Evolutionary conservation across 2,329 filamentous ascomycete species (phyloP).

Genomic region (Alternaria tenuissima): DNA sequence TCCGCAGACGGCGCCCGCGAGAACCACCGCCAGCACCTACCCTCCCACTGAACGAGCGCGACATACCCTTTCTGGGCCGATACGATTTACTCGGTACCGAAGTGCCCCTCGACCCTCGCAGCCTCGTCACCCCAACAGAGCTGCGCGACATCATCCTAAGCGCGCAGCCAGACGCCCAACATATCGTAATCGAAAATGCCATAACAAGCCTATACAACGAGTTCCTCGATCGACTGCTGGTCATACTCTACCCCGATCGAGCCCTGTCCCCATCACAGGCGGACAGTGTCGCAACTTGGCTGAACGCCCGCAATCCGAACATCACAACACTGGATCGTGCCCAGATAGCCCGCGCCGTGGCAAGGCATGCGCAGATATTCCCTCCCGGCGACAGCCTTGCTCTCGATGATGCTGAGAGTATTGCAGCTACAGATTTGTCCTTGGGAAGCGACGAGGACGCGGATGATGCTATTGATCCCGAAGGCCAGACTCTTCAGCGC

Average conservation of each 20-base stretch:
- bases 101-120: conserved; percentile 33
- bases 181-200: conserved; percentile 29
- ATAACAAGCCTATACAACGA: conserved; percentile 40
- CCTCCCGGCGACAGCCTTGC: conserved; percentile 9
- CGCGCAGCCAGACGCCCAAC: conserved; percentile 26
- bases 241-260: conserved; percentile 28
- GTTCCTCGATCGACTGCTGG: conserved; percentile 42
- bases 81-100: conserved; percentile 35
- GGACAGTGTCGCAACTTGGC: conserved; percentile 27
- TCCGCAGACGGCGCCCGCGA: conserved; percentile 60
- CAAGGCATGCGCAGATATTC: conserved; percentile 32
- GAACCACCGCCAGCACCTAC: conserved; percentile 25
- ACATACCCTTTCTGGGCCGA: conserved; percentile 35
- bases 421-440: conserved; percentile 45
- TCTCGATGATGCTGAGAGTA: conserved; percentile 37
- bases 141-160: conserved; percentile 34
- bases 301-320: conserved; percentile 28
- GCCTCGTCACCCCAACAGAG: conserved; percentile 28
- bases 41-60: conserved; percentile 26
- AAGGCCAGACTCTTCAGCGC: conserved; percentile 82
- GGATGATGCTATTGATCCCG: conserved; percentile 50
- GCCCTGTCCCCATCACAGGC: conserved; percentile 29
- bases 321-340: conserved; percentile 1
- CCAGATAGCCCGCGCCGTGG: conserved; percentile 29
- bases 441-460: conserved; percentile 43